These are phyloP conservation scores for Conoideocrella luteorostrata DNA, from an alignment of 2,329 filamentous ascomycete species.

Conservation along the genomic window DNA sequence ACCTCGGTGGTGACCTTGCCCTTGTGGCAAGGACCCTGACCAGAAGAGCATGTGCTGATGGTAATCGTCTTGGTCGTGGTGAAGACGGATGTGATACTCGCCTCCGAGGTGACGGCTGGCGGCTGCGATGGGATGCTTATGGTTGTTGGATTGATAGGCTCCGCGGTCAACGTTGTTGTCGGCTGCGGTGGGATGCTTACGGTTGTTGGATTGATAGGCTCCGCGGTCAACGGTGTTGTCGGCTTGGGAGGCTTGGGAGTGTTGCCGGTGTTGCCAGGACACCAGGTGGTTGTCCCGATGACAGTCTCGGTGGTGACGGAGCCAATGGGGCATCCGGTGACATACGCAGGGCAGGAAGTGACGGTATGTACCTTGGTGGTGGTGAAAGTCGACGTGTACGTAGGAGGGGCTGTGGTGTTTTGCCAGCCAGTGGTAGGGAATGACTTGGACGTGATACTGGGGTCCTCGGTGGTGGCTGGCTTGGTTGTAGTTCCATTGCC, in stretches of 20 bases:
- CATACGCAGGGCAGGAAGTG: slow-evolving; percentile 22
- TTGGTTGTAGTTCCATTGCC: background rate
- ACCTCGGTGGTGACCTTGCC: slow-evolving; percentile 18
- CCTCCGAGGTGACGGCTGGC: slow-evolving; percentile 8
- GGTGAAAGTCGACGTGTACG: slow-evolving; percentile 22
- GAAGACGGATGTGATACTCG: slow-evolving; percentile 31
- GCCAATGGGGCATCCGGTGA: slow-evolving; percentile 22
- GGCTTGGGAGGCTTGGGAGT: background rate
- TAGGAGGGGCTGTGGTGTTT: slow-evolving; percentile 13
- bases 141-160: background rate
- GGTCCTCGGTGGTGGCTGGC: slow-evolving; percentile 4
- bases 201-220: background rate
- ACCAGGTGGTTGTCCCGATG: slow-evolving; percentile 29
- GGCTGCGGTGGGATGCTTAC: slow-evolving; percentile 8
- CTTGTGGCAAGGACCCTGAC: slow-evolving; percentile 30
- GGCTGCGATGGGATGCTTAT: background rate
- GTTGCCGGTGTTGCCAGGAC: slow-evolving; percentile 19
- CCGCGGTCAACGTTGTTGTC: slow-evolving; percentile 16
- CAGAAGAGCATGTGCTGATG: slow-evolving; percentile 50
- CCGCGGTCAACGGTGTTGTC: background rate
- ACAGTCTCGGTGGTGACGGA: slow-evolving; percentile 22
- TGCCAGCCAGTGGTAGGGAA: slow-evolving; percentile 9
- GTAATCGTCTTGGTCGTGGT: slow-evolving; percentile 50
- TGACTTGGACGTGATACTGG: slow-evolving; percentile 8
- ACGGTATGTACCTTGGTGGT: slow-evolving; percentile 23